Conservation (phyloP, 2,329 filamentous ascomycete genomes). For the Xylaria sp. region DNA sequence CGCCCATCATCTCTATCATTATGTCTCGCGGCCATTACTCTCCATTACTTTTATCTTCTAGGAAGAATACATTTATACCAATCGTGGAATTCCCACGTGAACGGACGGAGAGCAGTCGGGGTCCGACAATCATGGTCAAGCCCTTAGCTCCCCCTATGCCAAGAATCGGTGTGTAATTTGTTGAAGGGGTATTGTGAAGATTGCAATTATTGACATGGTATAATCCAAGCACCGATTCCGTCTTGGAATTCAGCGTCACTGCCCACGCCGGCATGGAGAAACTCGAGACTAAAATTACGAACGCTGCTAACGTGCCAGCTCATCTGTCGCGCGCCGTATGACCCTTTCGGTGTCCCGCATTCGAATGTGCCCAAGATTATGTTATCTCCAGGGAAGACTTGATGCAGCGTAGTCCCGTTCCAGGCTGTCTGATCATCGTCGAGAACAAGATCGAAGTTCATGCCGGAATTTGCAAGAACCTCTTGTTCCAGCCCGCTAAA, state of each 20-base stretch:
- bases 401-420: conserved; percentile 45
- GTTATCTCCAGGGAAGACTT: conserved; percentile 46
- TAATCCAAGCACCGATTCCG: conserved; percentile 48
- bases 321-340: conserved; percentile 39
- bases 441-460: conserved; percentile 42
- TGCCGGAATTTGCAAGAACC: conserved; percentile 45
- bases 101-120: conserved; percentile 21
- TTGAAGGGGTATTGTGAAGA: conserved; percentile 12
- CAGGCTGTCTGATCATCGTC: conserved; percentile 40
- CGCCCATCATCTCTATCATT: conserved; percentile 1
- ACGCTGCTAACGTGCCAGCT: conserved; percentile 47
- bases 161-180: conserved; percentile 13
- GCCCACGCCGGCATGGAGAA: conserved; percentile 48
- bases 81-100: conserved; percentile 21
- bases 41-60: conserved; percentile 31
- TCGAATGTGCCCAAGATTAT: conserved; percentile 47
- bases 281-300: conserved; percentile 46
- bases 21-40: conserved; percentile 28
- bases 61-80: conserved; percentile 29
- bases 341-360: conserved; percentile 36
- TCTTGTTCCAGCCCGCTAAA: conserved; percentile 50
- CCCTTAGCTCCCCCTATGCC: conserved; percentile 22
- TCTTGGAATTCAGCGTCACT: conserved; percentile 43
- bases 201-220: conserved; percentile 40
- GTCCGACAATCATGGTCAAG: conserved; percentile 1